Evolutionary conservation across 306 rosid genomes (phyloP), one percentile per base, ranked within the genome.

Genomic region (Abrus pulchellus): DNA sequence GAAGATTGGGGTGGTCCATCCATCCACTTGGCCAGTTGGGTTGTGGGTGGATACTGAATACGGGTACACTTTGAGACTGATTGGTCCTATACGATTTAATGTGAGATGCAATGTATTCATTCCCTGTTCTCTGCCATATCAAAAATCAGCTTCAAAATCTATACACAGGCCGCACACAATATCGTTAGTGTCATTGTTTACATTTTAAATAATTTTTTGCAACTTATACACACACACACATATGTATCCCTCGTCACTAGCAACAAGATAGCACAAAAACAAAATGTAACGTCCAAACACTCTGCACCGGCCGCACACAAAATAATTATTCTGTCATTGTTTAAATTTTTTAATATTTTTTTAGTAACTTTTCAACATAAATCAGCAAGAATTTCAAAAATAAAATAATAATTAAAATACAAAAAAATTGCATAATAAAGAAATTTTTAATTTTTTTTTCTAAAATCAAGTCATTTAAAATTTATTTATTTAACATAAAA

Each of bases 21-120:
- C 81, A 82, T 60, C 88, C 81, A 82, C 79, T 78, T 82, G 88
- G 53, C 56, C 82, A 82, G 47, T 33, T 72, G 82, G 45, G 12
- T 50, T 14, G 64, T 34, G 74, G 64, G 28, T 10, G 41, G 36
- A 34, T 57, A 78, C 32, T 44, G 38, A 5, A 33, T 20, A 28
- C 4, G 61, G 5, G 5, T 41, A 68, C n/a, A 61, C 50, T 74
- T 32, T 4, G 27, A 66, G 74, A 48, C 14, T 43, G 69, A 76
- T 40, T 38, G 40, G 56, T 4, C 41, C 43, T 48, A 9, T 41
- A 61, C 53, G 43, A 56, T 45, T 54, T 28, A 33, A 47, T 56
- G 45, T 75, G 57, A 61, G 84, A 9, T 57, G 52, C 57, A 27
- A 47, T 55, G 47, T 56, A 34, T 66, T 28, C 44, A 33, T 52